Evolutionary conservation across 169 alveolate genomes (phyloP), one percentile per base, ranked within the genome.

Genomic region (Plasmodium fragile): DNA sequence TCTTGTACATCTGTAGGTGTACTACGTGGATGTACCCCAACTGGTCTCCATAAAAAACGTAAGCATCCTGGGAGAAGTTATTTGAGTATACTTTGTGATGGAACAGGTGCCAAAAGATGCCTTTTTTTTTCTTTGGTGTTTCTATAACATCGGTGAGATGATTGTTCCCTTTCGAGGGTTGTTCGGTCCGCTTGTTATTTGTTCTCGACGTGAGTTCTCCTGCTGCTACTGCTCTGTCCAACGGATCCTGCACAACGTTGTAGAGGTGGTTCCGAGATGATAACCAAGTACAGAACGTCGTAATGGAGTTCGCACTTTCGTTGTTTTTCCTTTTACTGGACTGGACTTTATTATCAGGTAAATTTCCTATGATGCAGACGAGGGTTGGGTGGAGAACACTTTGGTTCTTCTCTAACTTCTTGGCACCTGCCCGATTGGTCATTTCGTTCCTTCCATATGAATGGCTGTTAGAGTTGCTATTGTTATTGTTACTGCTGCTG

Each of bases 31-130:
- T 32, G 69, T 84, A 84, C n/a, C 93, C 93, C 34, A 73, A 4
- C 25, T 69, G 93, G 30, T 84, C 93, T 0, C 93, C 93, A 84
- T 84, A 84, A 84, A 84, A 84, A 22, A 84, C 78, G 59, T 84
- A 84, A 10, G 93, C 83, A 72, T 84, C 85, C 36, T 36, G 53
- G 1, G 93, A 84, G n/a, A 84, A 84, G 69, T 30, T 43, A 73
- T 75, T 34, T 52, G 93, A 36, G 59, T 65, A 55, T 1, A 73
- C 36, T 53, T 84, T 84, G n/a, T 84, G 75, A 53, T 84, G 52
- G 13, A 84, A 84, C 1, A 84, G 69, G n/a, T 53, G 78, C 93
- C 93, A 72, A 75, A 84, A 84, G 18, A 72, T 53, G 0, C 43
- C 69, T 84, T 73, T 84, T 30, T 73, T 84, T 30, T 49, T 84